Percentiles rank a stretch among this genome's conserved stretches.
phyloP scores from a whole-genome alignment of 140 eudicot species.

The Stevia rebaudiana region DNA sequence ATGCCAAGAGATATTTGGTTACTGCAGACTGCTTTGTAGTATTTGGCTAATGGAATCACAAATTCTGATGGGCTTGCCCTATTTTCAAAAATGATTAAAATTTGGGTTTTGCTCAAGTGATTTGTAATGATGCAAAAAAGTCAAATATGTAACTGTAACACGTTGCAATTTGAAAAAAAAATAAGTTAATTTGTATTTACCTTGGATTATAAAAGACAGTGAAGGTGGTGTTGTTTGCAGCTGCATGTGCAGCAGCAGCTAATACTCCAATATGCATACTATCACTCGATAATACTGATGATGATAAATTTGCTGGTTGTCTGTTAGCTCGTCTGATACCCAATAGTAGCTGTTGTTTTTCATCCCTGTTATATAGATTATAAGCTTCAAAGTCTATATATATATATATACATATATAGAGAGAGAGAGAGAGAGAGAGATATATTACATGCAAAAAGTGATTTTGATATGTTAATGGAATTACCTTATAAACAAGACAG shows the following conservation, averaged over 20 bases:
- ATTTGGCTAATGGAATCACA: constrained; percentile 31
- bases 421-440: no score
- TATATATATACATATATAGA: no score
- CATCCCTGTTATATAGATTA: constrained; percentile 48
- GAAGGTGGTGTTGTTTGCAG: constrained; percentile 79
- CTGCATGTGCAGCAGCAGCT: constrained; percentile 98
- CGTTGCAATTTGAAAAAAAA: no score
- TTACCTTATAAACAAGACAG: constrained; percentile 88
- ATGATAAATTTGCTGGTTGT: constrained; percentile 64
- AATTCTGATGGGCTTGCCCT: constrained; percentile 98
- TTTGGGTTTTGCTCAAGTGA: no score
- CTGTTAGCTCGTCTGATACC: constrained; percentile 91
- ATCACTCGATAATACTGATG: constrained; percentile 82
- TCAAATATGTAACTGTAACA: no score
- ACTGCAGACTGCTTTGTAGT: background rate
- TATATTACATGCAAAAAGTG: no score
- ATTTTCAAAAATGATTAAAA: constrained; percentile 15
- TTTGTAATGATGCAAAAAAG: no score
- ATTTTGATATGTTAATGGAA: background rate
- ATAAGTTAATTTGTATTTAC: constrained; percentile 35
- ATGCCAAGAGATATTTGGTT: constrained; percentile 39
- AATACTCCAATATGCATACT: constrained; percentile 91
- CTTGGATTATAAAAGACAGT: constrained; percentile 87
- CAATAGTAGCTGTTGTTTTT: constrained; percentile 69
- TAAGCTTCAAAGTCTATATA: no score